Percentiles rank a stretch among this genome's conserved stretches.
Evolutionary conservation across 331 rosid species (phyloP).

Genomic region (Erythrophleum ivorense): DNA sequence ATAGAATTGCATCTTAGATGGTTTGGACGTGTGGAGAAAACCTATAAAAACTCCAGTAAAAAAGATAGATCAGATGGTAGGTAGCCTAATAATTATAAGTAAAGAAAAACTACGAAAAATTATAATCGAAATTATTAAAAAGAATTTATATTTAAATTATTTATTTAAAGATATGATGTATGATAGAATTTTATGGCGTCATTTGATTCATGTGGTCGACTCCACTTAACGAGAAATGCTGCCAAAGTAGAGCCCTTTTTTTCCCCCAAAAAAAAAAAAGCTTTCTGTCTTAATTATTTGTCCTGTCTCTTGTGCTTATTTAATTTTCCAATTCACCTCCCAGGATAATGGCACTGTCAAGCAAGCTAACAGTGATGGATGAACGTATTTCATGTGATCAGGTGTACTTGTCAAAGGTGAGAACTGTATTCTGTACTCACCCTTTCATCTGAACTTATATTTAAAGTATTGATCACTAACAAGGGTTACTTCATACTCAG

Average conservation of each 20-base stretch:
- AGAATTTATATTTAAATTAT: too few species aligned
- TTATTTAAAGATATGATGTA: too few species aligned
- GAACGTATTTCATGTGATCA: slow-evolving; percentile 75
- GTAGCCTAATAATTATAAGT: too few species aligned
- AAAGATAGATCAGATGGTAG: too few species aligned
- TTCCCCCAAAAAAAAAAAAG: background rate
- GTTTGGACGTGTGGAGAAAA: too few species aligned
- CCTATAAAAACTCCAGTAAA: too few species aligned
- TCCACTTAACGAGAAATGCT: background rate
- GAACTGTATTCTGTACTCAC: slow-evolving; percentile 1
- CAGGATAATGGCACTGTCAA: slow-evolving; percentile 77
- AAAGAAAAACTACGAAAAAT: too few species aligned
- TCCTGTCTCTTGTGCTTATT: slow-evolving; percentile 7
- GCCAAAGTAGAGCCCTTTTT: background rate
- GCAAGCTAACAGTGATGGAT: slow-evolving; percentile 68
- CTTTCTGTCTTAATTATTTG: background rate
- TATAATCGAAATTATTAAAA: too few species aligned
- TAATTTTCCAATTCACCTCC: background rate
- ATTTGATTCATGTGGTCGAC: too few species aligned
- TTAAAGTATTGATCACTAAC: slow-evolving; percentile 13
- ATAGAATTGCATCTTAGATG: too few species aligned
- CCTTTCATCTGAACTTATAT: background rate
- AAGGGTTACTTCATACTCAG: slow-evolving; percentile 39
- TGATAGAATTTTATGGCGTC: too few species aligned
- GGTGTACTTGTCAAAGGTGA: slow-evolving; percentile 71